Percentiles rank a stretch among this genome's conserved stretches.
Evolutionary conservation across 106 monocot species (phyloP).

Genomic region (Amphibolis antarctica): DNA sequence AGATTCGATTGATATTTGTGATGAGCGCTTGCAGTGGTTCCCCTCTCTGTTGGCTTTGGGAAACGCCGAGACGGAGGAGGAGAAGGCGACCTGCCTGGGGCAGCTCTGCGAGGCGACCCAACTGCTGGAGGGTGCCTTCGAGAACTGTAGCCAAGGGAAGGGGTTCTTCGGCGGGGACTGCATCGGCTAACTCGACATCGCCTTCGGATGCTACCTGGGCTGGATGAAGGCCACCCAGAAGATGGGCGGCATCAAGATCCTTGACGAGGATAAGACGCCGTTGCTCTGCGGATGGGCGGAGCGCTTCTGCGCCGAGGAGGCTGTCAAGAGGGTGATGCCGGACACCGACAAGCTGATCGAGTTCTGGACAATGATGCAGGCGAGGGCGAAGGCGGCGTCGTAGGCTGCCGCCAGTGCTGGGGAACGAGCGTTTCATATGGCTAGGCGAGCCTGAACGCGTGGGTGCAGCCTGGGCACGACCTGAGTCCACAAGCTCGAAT

Average conservation of each 20-base stretch:
- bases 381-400: no score
- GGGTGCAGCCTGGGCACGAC: no score
- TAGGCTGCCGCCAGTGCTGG: no score
- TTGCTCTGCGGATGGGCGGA: neutral
- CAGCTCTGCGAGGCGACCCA: no score
- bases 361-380: neutral
- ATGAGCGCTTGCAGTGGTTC: no score
- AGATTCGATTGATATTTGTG: neutral
- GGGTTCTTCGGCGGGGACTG: constrained; percentile 33
- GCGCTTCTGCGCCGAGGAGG: neutral
- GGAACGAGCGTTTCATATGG: no score
- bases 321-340: neutral
- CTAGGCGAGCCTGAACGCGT: no score
- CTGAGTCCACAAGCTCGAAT: no score
- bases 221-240: constrained; percentile 13
- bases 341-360: neutral
- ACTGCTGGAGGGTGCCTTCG: neutral
- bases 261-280: constrained; percentile 6
- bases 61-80: no score
- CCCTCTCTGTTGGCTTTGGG: no score
- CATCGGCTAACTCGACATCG: constrained; percentile 23
- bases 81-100: no score
- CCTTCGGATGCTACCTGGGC: constrained; percentile 11
- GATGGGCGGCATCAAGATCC: neutral
- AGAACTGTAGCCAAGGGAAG: constrained; percentile 12